Evolutionary conservation across 305 asterid species (phyloP).

Genomic region (Coffea humblotiana): DNA sequence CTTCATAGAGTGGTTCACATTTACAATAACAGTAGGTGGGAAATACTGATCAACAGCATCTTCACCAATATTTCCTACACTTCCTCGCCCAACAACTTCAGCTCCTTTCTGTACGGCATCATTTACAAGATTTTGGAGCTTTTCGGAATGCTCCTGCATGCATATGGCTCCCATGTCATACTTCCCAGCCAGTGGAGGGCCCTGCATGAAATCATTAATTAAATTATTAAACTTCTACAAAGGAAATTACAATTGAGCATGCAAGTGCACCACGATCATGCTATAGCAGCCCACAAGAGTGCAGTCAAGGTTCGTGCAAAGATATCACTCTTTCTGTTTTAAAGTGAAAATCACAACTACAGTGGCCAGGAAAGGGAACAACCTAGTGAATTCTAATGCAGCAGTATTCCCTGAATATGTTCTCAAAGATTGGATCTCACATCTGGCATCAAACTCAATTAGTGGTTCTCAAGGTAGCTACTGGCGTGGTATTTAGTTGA

Average conservation of each 20-base stretch:
- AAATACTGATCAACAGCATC: constrained; percentile 97
- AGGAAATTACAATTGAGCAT: neutral
- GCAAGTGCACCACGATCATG: neutral
- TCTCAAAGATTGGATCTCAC: neutral
- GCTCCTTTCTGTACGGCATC: constrained; percentile 94
- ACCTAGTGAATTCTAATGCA: neutral
- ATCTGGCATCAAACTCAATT: no score
- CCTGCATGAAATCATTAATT: constrained; percentile 46
- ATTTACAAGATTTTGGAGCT: constrained; percentile 78
- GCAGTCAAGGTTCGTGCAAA: neutral
- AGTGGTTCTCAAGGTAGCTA: neutral
- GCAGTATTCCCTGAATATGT: neutral
- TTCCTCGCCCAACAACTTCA: constrained; percentile 86
- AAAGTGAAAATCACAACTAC: neutral
- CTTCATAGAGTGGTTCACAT: constrained; percentile 88
- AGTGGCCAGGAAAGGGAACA: neutral
- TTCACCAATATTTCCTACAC: constrained; percentile 94
- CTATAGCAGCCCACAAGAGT: neutral
- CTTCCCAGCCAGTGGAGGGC: constrained; percentile 88
- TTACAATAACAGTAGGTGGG: constrained; percentile 88
- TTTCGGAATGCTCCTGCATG: constrained; percentile 98
- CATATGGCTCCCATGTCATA: constrained; percentile 99
- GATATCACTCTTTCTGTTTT: neutral
- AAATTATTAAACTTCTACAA: neutral
- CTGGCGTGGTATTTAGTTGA: neutral